Conservation (phyloP, 495 filamentous ascomycete genomes). For the Xanthoparmelia taractica region DNA sequence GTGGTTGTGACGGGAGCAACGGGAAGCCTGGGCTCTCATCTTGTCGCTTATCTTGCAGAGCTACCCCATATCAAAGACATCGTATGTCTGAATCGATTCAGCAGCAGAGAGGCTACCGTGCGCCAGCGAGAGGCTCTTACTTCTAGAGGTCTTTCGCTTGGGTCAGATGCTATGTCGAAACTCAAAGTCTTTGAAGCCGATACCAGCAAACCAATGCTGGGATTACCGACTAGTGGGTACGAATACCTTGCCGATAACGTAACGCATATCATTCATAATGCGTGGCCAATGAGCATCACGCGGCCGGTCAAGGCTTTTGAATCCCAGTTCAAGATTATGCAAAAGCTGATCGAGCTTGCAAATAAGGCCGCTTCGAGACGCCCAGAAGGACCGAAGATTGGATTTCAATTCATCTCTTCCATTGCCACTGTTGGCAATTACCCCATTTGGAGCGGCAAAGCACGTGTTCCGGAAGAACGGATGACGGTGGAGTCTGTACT, state of each 20-base stretch:
- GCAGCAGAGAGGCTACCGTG: conserved; percentile 18
- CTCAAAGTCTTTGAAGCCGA: conserved; percentile 43
- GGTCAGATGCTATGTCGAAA: conserved; percentile 29
- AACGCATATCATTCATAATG: conserved; percentile 52
- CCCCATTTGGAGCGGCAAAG: conserved; percentile 27
- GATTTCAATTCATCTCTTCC: conserved; percentile 50
- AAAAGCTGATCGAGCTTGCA: conserved; percentile 42
- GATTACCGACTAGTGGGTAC: conserved; percentile 37
- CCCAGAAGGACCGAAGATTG: conserved; percentile 27
- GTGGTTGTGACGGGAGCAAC: conserved; percentile 50
- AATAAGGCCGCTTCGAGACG: conserved; percentile 27
- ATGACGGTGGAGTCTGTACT: conserved; percentile 33
- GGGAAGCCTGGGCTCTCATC: conserved; percentile 43
- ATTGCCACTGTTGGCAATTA: conserved; percentile 44
- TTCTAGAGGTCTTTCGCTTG: conserved; percentile 33
- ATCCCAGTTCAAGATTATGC: conserved; percentile 42
- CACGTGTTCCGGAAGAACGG: conserved; percentile 33
- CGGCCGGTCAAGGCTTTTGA: conserved; percentile 40
- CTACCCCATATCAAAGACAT: conserved; percentile 32
- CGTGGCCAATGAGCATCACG: conserved; percentile 49
- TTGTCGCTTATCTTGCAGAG: conserved; percentile 35
- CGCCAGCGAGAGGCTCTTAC: conserved; percentile 37
- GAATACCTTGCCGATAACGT: conserved; percentile 33
- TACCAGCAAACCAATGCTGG: conserved; percentile 37
- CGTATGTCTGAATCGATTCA: conserved; percentile 45